Base-by-base conservation (phyloP, 2,329 filamentous ascomycete genomes). In the Pseudogymnoascus sp. region DNA sequence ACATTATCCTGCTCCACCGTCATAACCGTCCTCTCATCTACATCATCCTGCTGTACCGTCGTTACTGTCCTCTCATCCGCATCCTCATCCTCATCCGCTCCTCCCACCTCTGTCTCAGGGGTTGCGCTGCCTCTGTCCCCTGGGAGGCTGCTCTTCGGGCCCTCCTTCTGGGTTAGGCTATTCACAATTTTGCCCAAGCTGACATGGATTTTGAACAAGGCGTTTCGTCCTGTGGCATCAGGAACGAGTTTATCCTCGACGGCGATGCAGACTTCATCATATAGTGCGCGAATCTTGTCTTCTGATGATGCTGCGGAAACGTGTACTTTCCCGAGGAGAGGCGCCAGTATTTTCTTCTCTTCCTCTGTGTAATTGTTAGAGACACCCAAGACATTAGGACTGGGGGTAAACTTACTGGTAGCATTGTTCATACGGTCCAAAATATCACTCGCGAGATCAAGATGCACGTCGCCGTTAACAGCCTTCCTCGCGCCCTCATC, bases 261-360 rank as follows among this genome's bases (percentile, higher is more conserved):
- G 1, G 86, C 85, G 31, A 83, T 78, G 33, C 82, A 78, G 56
- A 88, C 77, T 56, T 84, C 79, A 33, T 80, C 77, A 73, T 87
- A 86, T 37, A 84, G 71, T 40, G 81, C 78, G 66, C 83, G 77
- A 65, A 87, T 77, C 69, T 83, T 84, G 21, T 82, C 78, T 65
- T 85, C 80, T 0, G 80, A 79, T 0, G 85, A 86, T 1, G 87
- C 79, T 0, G 90, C 82, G 1, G 88, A 86, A 59, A 97, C 82
- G 72, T 92, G 86, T 1, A 97, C 79, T 75, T 97, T 97, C 67
- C 86, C 86, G 1, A 97, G 82, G 59, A 97, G 83, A 0, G 86
- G 83, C 28, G 90, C 85, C 8, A 94, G 78, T 1, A 88, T 82
- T 73, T 95, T 97, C 77, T 90, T 91, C 75, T 97, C 92, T 67